A percentile compares a stretch with the other conserved stretches of the same genome.
phyloP scores from a whole-genome alignment of 1,284 basidiomycete species.

The Malassezia brasiliensis region DNA sequence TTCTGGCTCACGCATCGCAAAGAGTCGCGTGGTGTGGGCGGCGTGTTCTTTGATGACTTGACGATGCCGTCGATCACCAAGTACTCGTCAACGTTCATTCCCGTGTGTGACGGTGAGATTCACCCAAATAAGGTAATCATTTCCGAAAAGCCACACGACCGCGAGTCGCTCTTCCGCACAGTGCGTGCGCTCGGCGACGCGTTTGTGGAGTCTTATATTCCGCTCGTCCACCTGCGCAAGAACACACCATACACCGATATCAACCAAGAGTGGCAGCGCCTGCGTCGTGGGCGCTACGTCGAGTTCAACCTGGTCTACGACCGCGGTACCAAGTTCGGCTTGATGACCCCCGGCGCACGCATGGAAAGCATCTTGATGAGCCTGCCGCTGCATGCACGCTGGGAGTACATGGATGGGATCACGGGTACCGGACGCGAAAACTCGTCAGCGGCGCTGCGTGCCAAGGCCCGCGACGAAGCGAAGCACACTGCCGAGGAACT shows the following conservation, averaged over 20 bases:
- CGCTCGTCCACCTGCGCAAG: conserved; percentile 37
- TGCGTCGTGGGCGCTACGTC: conserved; percentile 42
- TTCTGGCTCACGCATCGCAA: conserved; percentile 87
- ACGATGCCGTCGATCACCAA: conserved; percentile 28
- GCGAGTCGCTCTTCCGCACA: conserved; percentile 37
- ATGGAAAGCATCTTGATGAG: conserved; percentile 49
- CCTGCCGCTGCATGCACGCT: conserved; percentile 40
- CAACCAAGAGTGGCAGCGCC: conserved; percentile 39
- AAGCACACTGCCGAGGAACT: conserved; percentile 15
- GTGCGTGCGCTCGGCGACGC: conserved; percentile 40
- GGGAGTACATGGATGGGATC: conserved; percentile 44
- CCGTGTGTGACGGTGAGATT: conserved; percentile 29
- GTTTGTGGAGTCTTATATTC: conserved; percentile 44
- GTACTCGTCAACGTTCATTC: conserved; percentile 20
- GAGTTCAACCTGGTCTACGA: conserved; percentile 48
- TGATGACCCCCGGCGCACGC: conserved; percentile 45
- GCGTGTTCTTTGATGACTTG: conserved; percentile 77
- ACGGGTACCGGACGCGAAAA: conserved; percentile 32
- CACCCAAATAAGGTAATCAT: conserved; percentile 16
- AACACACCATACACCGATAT: conserved; percentile 22
- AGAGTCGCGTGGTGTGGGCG: conserved; percentile 82
- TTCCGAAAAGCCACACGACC: conserved; percentile 26
- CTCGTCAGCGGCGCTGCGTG: conserved; percentile 17
- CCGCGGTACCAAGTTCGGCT: conserved; percentile 46
- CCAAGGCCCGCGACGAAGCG: conserved; percentile 9